Percentiles rank a stretch among this genome's conserved stretches.
phyloP scores from a whole-genome alignment of 2,329 filamentous ascomycete genomes.

The Paracoccidioides brasiliensis region DNA sequence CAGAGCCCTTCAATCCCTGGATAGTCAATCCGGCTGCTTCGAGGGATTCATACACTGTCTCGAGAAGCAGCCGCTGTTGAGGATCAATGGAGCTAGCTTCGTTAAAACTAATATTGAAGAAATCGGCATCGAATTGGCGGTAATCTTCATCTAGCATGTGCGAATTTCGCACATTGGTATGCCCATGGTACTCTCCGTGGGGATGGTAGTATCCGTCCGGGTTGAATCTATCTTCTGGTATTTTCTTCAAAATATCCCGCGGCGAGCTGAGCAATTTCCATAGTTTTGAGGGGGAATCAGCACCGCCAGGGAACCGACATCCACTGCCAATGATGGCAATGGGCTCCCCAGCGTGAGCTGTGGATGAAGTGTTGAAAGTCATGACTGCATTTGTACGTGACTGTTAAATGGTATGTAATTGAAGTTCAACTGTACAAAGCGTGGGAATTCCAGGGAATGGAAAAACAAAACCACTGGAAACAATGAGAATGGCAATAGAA shows the following conservation, averaged over 20 bases:
- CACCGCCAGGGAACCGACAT: constrained; percentile 33
- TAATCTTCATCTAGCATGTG: constrained; percentile 13
- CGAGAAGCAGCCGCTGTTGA: constrained; percentile 14
- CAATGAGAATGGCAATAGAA: too few species aligned
- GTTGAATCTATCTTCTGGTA: constrained; percentile 12
- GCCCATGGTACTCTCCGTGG: constrained; percentile 13
- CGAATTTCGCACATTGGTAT: constrained; percentile 6
- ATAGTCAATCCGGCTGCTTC: constrained; percentile 12
- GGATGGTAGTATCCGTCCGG: constrained; percentile 14
- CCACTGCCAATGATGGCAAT: constrained; percentile 35
- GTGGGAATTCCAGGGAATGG: too few species aligned
- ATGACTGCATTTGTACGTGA: background rate
- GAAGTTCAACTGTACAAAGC: too few species aligned
- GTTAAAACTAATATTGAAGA: constrained; percentile 17
- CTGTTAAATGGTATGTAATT: background rate
- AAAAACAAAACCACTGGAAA: too few species aligned
- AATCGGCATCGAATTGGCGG: constrained; percentile 17
- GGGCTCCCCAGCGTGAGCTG: constrained; percentile 16
- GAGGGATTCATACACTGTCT: constrained; percentile 15
- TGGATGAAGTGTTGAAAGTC: background rate
- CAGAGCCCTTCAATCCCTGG: constrained; percentile 2
- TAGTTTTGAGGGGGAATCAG: constrained; percentile 25
- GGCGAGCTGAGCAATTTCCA: constrained; percentile 25
- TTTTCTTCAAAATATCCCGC: constrained; percentile 8
- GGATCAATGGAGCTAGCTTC: constrained; percentile 15